Evolutionary conservation across 306 rosid species (phyloP), one percentile per base, ranked within the genome.

Genomic region (Lagenaria siceraria): DNA sequence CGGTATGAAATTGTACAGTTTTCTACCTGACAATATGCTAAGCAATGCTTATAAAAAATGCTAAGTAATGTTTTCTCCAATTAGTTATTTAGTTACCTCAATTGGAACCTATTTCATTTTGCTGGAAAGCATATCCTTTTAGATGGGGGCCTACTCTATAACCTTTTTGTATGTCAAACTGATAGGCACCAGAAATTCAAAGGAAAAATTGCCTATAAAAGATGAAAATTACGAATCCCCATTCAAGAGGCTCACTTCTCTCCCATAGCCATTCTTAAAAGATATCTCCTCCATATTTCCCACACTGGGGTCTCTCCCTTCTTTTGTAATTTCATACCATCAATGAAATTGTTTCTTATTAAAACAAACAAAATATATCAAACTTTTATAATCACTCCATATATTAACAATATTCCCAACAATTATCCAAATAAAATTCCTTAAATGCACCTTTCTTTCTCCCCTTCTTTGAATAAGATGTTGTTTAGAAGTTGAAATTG

Each of bases 1-100:
- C 13, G 95, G 98, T 95, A 90, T 49, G 82, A 27, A 54, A 59
- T 74, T 68, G 15, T 12, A 29, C 27, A 60, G 27, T 42, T 42
- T 40, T 2, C 33, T 24, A 15, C 42, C 46, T 53, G 29, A 48
- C 42, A 49, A 25, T 38, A 36, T 75, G 76, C 58, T 27, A 19
- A 25, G 18, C 21, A 27, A 38, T 38, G 33, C 52, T 2, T 46
- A 46, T 46, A 46, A 13, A 46, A 46, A 46, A 0, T 46, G 1
- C 52, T 27, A 53, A 48, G 31, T 24, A 74, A 24, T 22, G 36
- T 43, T 42, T 62, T 43, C 35, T 71, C 58, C 40, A 7, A 7
- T 15, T 19, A 12, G 54, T 31, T 21, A 14, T 68, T 40, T 68
- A 68, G 22, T 42, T 40, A 24, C 15, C 76, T 71, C 11, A 48